Base-by-base conservation (phyloP, 192 early-diverging fungal genomes). In the Backusella tuberculispora region DNA sequence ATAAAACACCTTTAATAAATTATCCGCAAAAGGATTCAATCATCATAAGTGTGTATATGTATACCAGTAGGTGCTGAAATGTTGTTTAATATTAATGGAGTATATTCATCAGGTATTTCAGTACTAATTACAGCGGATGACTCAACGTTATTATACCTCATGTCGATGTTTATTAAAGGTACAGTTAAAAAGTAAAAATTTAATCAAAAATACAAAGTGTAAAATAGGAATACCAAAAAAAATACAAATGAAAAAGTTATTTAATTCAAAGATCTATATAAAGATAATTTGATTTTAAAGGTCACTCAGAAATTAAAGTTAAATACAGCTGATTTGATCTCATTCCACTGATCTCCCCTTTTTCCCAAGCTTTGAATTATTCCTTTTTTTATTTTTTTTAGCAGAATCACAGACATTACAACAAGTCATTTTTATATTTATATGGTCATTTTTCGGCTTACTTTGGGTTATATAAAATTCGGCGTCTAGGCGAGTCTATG, bases 241-340 rank as follows among this genome's bases (percentile, higher is more conserved):
- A 67, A 67, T 21, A 19, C 3, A 14, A 43, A 21, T 43, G n/a
- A 12, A 60, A 60, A 12, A 10, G 21, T 60, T 26, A 53, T 19
- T 53, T 53, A 60, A 60, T 26, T 26, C 19, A 60, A 60, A 26
- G 19, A 60, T 24, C 53, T 26, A 34, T 34, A 15, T 21, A 53
- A 53, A 53, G 17, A 53, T 53, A 41, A 41, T 42, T 67, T 67
- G 37, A 67, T 42, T 67, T 34, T 66, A 67, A 67, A 67, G 66
- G 66, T 67, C 40, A 67, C 41, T 42, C 53, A 60, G 24, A 60
- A 67, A 67, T 42, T 67, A 67, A 67, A 41, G 66, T 67, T 67
- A 38, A 21, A 40, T 67, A 38, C 66, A 67, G 66, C 66, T 67
- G 66, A 67, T 67, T 67, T 40, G 66, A 67, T 21, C 66, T 34